These are phyloP conservation scores for Alloteropsis angusta DNA, from an alignment of 202 grass and related monocot genomes.

Conservation along the genomic window DNA sequence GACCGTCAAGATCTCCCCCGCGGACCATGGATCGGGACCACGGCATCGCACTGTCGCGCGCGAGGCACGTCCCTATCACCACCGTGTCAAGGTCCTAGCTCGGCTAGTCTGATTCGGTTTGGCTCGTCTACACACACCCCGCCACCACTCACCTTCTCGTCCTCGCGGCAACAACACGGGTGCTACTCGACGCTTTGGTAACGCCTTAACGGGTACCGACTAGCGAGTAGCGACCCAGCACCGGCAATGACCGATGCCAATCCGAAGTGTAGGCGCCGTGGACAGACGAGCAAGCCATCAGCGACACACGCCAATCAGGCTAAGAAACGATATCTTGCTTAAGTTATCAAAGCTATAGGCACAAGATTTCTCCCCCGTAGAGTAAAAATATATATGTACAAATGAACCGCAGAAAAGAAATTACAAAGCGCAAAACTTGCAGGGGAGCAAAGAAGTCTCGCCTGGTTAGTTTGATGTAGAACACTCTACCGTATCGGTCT, in stretches of 20 bases:
- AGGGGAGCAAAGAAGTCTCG: not conserved
- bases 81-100: not conserved
- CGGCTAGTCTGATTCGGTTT: not conserved
- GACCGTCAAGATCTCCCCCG: not conserved
- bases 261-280: not conserved
- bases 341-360: not conserved
- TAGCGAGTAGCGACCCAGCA: not conserved
- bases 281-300: not conserved
- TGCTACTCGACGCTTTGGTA: not conserved
- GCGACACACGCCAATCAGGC: not conserved
- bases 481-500: conserved; percentile 45
- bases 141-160: not conserved
- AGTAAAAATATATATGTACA: conserved; percentile 14
- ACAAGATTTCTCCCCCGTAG: not conserved
- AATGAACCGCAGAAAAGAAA: not conserved
- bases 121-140: not conserved
- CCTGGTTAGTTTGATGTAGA: conserved; percentile 46
- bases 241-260: not conserved
- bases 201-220: no score
- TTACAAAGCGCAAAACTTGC: not conserved
- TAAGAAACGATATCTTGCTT: not conserved
- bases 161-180: not conserved
- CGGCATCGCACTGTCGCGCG: not conserved
- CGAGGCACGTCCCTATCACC: not conserved
- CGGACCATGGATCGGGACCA: not conserved